phyloP scores from a whole-genome alignment of 2,329 filamentous ascomycete genomes.

The Lecanicillium sp. region DNA sequence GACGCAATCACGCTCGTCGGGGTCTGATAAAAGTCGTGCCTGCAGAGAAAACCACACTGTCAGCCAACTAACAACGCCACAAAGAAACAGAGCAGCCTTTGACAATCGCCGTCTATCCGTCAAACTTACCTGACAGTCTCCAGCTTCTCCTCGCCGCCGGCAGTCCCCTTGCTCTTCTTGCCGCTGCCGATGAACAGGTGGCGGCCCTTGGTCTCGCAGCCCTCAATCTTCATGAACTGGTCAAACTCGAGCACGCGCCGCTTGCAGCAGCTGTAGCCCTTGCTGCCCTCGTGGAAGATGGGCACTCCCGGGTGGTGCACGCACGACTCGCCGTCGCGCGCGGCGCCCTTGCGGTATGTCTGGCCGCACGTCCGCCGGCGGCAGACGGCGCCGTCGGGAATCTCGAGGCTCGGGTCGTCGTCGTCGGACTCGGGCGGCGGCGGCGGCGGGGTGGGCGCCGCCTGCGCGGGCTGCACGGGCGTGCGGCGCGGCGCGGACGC shows the following conservation, averaged over 20 bases:
- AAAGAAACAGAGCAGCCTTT: neutral
- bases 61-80: conserved; percentile 3
- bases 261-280: conserved; percentile 97
- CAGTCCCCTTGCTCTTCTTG: conserved; percentile 49
- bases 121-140: conserved; percentile 65
- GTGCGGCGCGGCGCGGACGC: conserved; percentile 32
- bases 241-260: conserved; percentile 92
- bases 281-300: conserved; percentile 96
- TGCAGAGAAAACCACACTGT: too few relatives aligned
- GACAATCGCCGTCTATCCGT: too few relatives aligned
- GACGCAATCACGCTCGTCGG: conserved; percentile 77
- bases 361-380: conserved; percentile 69
- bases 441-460: conserved; percentile 47
- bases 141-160: conserved; percentile 64
- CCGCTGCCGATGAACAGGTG: conserved; percentile 83
- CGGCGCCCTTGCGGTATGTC: conserved; percentile 54
- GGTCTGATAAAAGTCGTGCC: conserved; percentile 92
- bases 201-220: conserved; percentile 73
- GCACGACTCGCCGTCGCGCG: conserved; percentile 68
- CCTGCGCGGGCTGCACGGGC: conserved; percentile 36
- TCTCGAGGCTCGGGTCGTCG: conserved; percentile 69
- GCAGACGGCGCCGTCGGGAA: conserved; percentile 70
- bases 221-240: conserved; percentile 92
- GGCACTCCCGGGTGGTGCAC: conserved; percentile 83
- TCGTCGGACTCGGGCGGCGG: conserved; percentile 74